phyloP scores from a whole-genome alignment of 2,329 filamentous ascomycete genomes.

The Fusarium redolens region DNA sequence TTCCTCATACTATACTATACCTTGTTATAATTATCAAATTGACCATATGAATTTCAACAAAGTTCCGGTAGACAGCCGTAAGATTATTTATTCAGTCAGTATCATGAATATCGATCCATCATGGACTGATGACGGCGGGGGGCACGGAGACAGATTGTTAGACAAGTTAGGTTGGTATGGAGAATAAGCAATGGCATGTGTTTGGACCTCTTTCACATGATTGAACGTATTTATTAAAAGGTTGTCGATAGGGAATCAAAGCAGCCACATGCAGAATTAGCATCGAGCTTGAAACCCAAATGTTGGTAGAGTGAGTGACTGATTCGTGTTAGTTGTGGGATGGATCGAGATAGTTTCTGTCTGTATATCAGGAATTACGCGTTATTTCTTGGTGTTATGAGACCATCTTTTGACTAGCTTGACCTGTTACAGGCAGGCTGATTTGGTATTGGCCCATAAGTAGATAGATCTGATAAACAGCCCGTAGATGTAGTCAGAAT shows the following conservation, averaged over 20 bases:
- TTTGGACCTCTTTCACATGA: slow-evolving; percentile 10
- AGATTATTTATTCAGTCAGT: not conserved
- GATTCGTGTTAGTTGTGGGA: not conserved
- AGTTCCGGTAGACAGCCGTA: not conserved
- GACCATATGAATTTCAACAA: not conserved
- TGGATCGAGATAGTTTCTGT: not conserved
- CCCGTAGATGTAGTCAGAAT: slow-evolving; percentile 29
- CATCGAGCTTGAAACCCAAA: slow-evolving; percentile 5
- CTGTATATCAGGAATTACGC: slow-evolving; percentile 1
- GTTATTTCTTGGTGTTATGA: not conserved
- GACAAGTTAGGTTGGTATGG: not conserved
- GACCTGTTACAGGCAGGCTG: not conserved
- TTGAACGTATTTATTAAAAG: not conserved
- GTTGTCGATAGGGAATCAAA: not conserved
- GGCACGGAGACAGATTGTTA: not conserved
- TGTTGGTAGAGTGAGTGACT: not conserved
- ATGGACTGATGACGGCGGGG: slow-evolving; percentile 2
- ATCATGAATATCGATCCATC: not conserved
- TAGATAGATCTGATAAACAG: slow-evolving; percentile 3
- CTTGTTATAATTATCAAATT: not conserved
- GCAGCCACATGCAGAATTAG: slow-evolving; percentile 2
- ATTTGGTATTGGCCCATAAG: not conserved
- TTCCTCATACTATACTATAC: not conserved
- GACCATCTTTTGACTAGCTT: slow-evolving; percentile 3
- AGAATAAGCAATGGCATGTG: not conserved